Conservation (phyloP, 2,329 filamentous ascomycete genomes). For the Botrytis tulipae region DNA sequence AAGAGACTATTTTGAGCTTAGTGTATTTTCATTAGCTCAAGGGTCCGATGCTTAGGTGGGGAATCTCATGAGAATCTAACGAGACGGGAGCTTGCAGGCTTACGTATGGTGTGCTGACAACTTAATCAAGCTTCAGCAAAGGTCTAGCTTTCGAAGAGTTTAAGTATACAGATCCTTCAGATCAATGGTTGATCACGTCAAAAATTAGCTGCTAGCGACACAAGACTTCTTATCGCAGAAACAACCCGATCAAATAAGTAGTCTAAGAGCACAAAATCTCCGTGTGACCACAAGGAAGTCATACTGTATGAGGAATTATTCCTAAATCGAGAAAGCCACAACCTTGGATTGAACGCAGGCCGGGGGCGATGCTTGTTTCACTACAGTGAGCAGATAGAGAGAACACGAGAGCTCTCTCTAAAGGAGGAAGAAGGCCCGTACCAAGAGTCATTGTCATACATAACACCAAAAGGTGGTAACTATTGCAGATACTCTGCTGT, state of each 20-base stretch:
- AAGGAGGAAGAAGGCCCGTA: neutral
- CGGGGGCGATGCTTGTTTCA: neutral
- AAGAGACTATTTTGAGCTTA: neutral
- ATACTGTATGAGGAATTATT: neutral
- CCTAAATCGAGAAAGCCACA: neutral
- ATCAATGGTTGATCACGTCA: constrained; percentile 5
- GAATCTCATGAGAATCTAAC: neutral
- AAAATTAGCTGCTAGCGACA: neutral
- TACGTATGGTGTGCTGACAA: neutral
- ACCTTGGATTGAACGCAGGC: neutral
- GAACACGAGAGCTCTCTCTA: constrained; percentile 1
- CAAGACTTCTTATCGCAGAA: neutral
- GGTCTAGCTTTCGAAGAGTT: neutral
- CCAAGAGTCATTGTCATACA: neutral
- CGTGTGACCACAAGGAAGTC: neutral
- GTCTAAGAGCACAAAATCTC: neutral
- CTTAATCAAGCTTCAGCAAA: neutral
- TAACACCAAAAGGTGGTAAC: neutral
- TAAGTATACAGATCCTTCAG: neutral
- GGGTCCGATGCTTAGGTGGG: neutral
- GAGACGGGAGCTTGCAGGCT: constrained; percentile 2
- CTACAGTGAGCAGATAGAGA: neutral
- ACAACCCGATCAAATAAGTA: neutral
- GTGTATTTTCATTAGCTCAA: neutral
- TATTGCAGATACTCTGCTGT: constrained; percentile 4